Percentiles rank a stretch among this genome's conserved stretches.
phyloP scores from a whole-genome alignment of 768 basidiomycete species.

The Postia placenta region DNA sequence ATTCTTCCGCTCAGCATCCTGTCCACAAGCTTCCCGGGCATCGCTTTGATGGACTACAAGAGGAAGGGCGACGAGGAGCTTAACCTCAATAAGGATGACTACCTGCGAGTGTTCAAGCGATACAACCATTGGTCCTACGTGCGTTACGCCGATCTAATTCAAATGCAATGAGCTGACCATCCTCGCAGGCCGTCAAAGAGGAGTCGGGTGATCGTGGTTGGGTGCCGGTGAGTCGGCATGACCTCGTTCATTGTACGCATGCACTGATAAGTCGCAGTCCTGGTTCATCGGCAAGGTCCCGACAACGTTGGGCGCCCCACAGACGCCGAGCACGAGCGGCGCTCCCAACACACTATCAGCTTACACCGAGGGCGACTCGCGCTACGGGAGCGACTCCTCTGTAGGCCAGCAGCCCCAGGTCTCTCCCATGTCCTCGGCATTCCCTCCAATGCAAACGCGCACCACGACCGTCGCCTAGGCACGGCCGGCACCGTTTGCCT shows the following conservation, averaged over 20 bases:
- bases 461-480: slow-evolving; percentile 15
- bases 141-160: slow-evolving; percentile 20
- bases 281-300: slow-evolving; percentile 94
- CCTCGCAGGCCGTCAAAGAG: slow-evolving; percentile 80
- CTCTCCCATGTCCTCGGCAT: slow-evolving; percentile 82
- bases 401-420: slow-evolving; percentile 41
- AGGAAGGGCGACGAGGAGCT: slow-evolving; percentile 93
- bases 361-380: slow-evolving; percentile 14
- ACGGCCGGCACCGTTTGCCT: too few relatives aligned
- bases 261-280: slow-evolving; percentile 38
- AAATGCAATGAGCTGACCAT: too few relatives aligned
- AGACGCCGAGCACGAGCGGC: slow-evolving; percentile 37
- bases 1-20: slow-evolving; percentile 89
- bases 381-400: slow-evolving; percentile 28
- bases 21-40: slow-evolving; percentile 95
- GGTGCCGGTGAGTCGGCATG: slow-evolving; percentile 83
- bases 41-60: slow-evolving; percentile 94
- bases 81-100: slow-evolving; percentile 82
- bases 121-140: slow-evolving; percentile 99
- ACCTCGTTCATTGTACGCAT: neutral
- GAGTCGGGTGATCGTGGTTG: slow-evolving; percentile 91
- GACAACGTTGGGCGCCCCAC: slow-evolving; percentile 31
- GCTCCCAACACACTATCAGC: slow-evolving; percentile 14
- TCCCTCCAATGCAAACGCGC: slow-evolving; percentile 41
- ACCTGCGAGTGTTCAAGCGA: slow-evolving; percentile 89